Percentiles rank a stretch among this genome's conserved stretches.
phyloP scores from a whole-genome alignment of 164 flowering plant genomes.

The Vitis labrusca region DNA sequence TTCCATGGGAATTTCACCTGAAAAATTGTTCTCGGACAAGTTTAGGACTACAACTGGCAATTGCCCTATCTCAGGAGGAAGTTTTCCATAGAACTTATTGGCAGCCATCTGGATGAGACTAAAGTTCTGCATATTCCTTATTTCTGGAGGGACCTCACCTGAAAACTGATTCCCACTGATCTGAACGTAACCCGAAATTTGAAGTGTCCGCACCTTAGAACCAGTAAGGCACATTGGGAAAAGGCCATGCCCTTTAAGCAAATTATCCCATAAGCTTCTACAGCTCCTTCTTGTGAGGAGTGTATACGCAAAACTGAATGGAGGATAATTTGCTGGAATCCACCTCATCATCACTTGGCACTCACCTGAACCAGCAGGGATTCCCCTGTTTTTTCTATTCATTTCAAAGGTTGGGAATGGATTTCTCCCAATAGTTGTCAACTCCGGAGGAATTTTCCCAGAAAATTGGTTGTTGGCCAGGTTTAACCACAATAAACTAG shows the following conservation, averaged over 20 bases:
- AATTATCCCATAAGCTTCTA: conserved; percentile 57
- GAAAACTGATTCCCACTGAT: conserved; percentile 63
- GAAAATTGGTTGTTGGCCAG: conserved; percentile 69
- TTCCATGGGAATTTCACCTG: conserved; percentile 61
- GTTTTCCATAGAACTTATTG: conserved; percentile 54
- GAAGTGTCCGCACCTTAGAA: conserved; percentile 28
- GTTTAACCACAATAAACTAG: conserved; percentile 84
- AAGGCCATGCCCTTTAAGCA: conserved; percentile 71
- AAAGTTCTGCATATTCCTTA: conserved; percentile 64
- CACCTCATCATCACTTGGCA: conserved; percentile 79
- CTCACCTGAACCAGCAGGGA: conserved; percentile 69
- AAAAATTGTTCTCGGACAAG: conserved; percentile 51
- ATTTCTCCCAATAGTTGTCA: conserved; percentile 57
- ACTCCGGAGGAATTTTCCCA: conserved; percentile 61
- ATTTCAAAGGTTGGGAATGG: conserved; percentile 46
- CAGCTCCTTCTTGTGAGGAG: conserved; percentile 71
- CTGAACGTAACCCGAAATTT: conserved; percentile 79
- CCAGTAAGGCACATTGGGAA: conserved; percentile 58
- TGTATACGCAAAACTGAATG: conserved; percentile 73
- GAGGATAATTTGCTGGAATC: conserved; percentile 89
- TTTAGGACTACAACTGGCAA: conserved; percentile 71
- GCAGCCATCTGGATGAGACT: conserved; percentile 63
- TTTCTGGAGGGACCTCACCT: conserved; percentile 58
- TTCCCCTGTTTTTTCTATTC: conserved; percentile 23
- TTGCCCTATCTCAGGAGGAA: conserved; percentile 50